Evolutionary conservation across 352 stramenopile species (phyloP), one percentile per base, ranked within the genome.

Genomic region (Phytophthora citrophthora): DNA sequence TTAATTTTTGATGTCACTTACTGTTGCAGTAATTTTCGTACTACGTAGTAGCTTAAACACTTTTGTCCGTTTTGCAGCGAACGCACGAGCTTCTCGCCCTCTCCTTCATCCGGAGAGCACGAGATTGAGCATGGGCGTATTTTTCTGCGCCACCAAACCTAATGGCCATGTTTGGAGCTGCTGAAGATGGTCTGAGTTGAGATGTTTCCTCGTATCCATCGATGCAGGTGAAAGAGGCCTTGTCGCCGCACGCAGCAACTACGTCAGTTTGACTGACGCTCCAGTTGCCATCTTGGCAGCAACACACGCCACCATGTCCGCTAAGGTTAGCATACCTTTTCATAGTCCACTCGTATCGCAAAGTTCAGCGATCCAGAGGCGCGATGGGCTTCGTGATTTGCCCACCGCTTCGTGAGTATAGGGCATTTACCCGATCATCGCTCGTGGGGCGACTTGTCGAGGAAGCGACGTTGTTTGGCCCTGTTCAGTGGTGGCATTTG

Each of bases 381-480:
- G 23, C 11, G 20, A 45, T 26, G 4, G 15, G 1, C 24, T 59
- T 18, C 32, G 53, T 20, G 34, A 45, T 41, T 63, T 29, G 15
- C 24, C 29, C 47, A 62, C 47, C 54, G 51, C 46, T 54, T 51
- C 54, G 9, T 61, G 18, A 51, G 44, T 55, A 38, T 51, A 58
- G 13, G 10, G 23, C 23, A 51, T 23, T 7, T 27, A 57, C 1
- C 5, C 29, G 39, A 54, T 85, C 76, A 85, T 71, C 76, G 74
- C 31, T 68, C 74, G 12, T 72, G 38, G 12, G 71, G 58, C 13
- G 71, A 74, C 41, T 71, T 81, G 49, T 81, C 74, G 9, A 76
- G 38, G 18, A 88, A 77, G 24, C 76, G 76, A 31, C 76, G 78
- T 53, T 80, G 69, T 49, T 88, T 88, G 2, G 64, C 46, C 41